Evolutionary conservation across 2,329 filamentous ascomycete species (phyloP), one percentile per base, ranked within the genome.

Genomic region (Colletotrichum magnum): DNA sequence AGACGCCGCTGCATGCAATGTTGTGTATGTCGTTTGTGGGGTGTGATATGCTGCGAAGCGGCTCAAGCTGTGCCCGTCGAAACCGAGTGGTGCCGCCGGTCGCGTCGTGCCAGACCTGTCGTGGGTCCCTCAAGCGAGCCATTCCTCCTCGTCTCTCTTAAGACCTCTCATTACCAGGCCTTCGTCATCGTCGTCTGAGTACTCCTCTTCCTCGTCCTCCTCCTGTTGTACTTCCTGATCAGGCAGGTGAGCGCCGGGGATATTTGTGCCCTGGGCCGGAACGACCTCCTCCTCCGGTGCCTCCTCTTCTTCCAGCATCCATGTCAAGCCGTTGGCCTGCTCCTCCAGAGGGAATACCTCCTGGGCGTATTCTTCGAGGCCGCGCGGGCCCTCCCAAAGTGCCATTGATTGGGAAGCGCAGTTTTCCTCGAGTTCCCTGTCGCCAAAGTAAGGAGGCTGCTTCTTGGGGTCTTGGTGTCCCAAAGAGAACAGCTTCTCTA

Each of bases 321-420:
- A 99, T 16, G 92, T 94, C 76, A 96, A 83, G 5, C 95, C 95
- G 78, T 98, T 98, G 39, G 94, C 94, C 74, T 95, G 92, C 82
- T 99, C 96, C 80, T 99, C 96, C 13, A 98, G 87, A 0, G 94
- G 94, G 75, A 98, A 98, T 32, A 97, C 94, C 79, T 98, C 96
- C 57, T 93, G 88, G 1, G 95, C 95, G 79, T 98, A 99, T 80
- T 98, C 96, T 78, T 98, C 94, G 74, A 98, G 88, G 36, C 94
- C 93, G 63, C 96, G 88, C 73, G 94, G 94, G 4, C 94, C 96
- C 77, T 97, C 94, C 96, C 96, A 98, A 26, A 99, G 83, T 74
- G 92, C 88, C 71, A 95, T 84, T 1, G 95, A 93, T 73, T 94
- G 90, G 9, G 88, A 86, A 0, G 94, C 94, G 72, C 93, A 93